These are phyloP conservation scores for Pythium scleroteichum DNA, from an alignment of 352 stramenopile species.

Conservation along the genomic window DNA sequence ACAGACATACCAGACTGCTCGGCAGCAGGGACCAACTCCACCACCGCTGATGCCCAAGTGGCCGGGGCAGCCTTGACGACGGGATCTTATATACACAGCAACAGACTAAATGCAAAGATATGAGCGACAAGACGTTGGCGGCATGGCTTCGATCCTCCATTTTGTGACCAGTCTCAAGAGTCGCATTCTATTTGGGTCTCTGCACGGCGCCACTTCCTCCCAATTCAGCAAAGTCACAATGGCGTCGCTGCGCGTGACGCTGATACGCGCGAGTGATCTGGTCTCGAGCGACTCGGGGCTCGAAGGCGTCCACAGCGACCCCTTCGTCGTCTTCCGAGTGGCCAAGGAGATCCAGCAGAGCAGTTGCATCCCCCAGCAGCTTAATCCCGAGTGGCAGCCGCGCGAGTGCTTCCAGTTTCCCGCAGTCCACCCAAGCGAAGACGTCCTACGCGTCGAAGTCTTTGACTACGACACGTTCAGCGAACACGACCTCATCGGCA, in stretches of 20 bases:
- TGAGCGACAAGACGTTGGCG: no score
- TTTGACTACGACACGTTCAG: conserved; percentile 72
- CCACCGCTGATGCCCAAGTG: not conserved
- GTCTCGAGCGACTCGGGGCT: conserved; percentile 61
- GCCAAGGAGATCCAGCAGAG: conserved; percentile 55
- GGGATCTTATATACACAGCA: no score
- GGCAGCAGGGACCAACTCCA: conserved; percentile 28
- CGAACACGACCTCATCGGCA: conserved; percentile 62
- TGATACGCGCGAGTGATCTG: conserved; percentile 53
- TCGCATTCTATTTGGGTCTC: not conserved
- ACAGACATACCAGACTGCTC: conserved; percentile 19
- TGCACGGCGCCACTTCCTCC: not conserved
- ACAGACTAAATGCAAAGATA: no score
- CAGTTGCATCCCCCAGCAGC: conserved; percentile 54
- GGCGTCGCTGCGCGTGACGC: conserved; percentile 52
- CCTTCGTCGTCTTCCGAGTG: conserved; percentile 67
- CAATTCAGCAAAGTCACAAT: conserved; percentile 18
- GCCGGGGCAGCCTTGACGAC: not conserved
- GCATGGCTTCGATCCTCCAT: no score
- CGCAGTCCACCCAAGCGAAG: conserved; percentile 38
- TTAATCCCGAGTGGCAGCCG: conserved; percentile 69
- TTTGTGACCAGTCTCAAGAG: not conserved
- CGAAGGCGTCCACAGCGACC: conserved; percentile 64
- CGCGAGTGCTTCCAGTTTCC: conserved; percentile 65
- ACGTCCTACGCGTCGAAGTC: conserved; percentile 54